Base-by-base conservation (phyloP, 1,284 basidiomycete species). In the Gymnopus androsaceus region DNA sequence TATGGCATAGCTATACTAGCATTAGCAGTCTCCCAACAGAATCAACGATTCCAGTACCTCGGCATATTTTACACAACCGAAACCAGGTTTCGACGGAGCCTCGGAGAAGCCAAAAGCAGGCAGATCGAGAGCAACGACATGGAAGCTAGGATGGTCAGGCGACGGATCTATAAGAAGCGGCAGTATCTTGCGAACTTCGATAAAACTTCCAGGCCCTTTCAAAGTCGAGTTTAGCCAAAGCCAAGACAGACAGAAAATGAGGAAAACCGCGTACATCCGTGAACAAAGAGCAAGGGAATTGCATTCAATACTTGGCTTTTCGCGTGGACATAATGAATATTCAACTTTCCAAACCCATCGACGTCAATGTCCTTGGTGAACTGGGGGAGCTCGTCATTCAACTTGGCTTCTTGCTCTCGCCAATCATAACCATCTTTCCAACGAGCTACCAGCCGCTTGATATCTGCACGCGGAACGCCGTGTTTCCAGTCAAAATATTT, bases 131-230 rank as follows among this genome's bases (percentile, higher is more conserved):
- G 78, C 77, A 0, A 85, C 80, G 19, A 85, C 80, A 60, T 86
- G 82, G 62, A 87, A 86, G 52, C 75, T 79, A 1, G 83, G 82
- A 41, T 78, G 69, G n/a, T n/a, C n/a, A 4, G 71, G 46, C 0
- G 73, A 72, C 0, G 70, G 65, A 1, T 69, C 63, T 0, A 72
- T 72, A 54, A 86, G 67, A 1, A 83, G 61, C 0, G 84, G 81
- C 0, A 85, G 66, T 0, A 85, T 66, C 66, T 82, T 86, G 48
- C 69, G 68, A 15, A 75, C 76, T 69, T 87, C 83, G 28, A 81
- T 63, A 62, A 85, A 85, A 54, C 74, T 72, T 30, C 84, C 83
- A 0, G 84, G 83, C 84, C 84, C 84, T 86, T 27, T 25, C 12
- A 36, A 27, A 6, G 33, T n/a, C n/a, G n/a, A n/a, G n/a, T n/a